Conservation (phyloP, 495 filamentous ascomycete species). For the Alectoria sarmentosa region DNA sequence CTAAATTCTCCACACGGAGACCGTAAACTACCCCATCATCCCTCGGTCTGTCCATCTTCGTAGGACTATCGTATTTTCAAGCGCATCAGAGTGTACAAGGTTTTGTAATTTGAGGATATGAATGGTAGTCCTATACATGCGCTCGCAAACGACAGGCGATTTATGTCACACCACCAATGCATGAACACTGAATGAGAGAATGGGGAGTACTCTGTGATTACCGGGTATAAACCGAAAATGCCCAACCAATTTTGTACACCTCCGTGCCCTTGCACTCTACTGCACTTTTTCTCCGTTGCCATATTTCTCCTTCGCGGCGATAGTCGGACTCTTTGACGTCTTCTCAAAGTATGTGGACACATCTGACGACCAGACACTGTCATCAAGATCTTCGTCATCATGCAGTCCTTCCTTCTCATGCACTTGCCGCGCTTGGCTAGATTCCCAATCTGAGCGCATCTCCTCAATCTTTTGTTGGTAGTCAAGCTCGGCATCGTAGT, state of each 20-base stretch:
- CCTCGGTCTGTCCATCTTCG: no score
- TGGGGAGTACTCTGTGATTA: neutral
- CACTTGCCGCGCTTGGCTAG: constrained; percentile 40
- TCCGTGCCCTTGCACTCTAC: neutral
- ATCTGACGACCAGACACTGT: constrained; percentile 33
- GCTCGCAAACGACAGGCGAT: neutral
- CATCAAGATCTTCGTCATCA: constrained; percentile 28
- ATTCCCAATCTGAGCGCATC: constrained; percentile 62
- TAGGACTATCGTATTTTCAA: no score
- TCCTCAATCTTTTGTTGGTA: constrained; percentile 73
- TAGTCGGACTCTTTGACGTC: constrained; percentile 27
- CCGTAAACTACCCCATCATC: no score
- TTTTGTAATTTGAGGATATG: neutral
- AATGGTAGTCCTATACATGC: constrained; percentile 1
- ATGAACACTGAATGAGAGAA: neutral
- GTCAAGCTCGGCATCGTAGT: constrained; percentile 73
- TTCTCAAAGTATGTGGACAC: constrained; percentile 36
- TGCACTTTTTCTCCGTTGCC: neutral
- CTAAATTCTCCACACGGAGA: no score
- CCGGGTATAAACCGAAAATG: constrained; percentile 2
- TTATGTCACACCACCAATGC: neutral
- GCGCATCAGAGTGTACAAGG: no score
- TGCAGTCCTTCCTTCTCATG: constrained; percentile 39
- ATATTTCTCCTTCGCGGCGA: constrained; percentile 25
- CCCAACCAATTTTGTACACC: constrained; percentile 10